Base-by-base conservation (phyloP, 768 basidiomycete genomes). In the Phaeotremella skinneri region DNA sequence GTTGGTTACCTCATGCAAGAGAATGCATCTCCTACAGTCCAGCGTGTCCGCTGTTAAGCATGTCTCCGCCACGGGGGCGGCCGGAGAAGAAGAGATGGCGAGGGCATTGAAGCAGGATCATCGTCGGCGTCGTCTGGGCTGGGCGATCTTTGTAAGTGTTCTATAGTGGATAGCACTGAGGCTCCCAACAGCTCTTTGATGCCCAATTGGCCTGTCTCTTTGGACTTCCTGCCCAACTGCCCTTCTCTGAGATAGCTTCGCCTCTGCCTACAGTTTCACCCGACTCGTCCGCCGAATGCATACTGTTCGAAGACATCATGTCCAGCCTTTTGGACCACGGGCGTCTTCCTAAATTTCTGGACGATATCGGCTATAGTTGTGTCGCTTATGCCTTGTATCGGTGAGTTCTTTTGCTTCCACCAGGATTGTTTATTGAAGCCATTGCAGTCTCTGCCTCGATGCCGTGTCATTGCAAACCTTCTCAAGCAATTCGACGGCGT, bases 201-300 rank as follows among this genome's bases (percentile, higher is more conserved):
- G 57, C 52, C 23, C 62, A 63, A 34, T 26, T 63, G 4, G 62
- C 58, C 7, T 63, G 62, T 43, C 26, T 63, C 3, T 49, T 63
- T 27, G 37, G 50, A 14, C 34, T 53, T 1, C 56, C 56, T 5
- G 29, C 56, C 5, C 61, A 58, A 29, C 27, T 58, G n/a, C 17
- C 49, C 25, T 34, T 58, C 14, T 17, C 39, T 17, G 61, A 59
- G 7, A 52, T 59, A 23, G 23, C 26, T 23, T 37, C 47, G 16
- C 27, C 41, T 7, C 17, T 63, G 32, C 58, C 58, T 7, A 42
- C 37, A 29, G 45, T 27, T 21, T 14, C 27, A 25, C n/a, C 60
- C 29, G 31, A 37, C n/a, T 23, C 20, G 27, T 23, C 59, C 25
- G 25, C 34, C 13, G 54, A 60, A 34, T 16, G 9, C 17, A 20